Base-by-base conservation (phyloP, 2,329 filamentous ascomycete genomes). In the Colletotrichum somersetense region DNA sequence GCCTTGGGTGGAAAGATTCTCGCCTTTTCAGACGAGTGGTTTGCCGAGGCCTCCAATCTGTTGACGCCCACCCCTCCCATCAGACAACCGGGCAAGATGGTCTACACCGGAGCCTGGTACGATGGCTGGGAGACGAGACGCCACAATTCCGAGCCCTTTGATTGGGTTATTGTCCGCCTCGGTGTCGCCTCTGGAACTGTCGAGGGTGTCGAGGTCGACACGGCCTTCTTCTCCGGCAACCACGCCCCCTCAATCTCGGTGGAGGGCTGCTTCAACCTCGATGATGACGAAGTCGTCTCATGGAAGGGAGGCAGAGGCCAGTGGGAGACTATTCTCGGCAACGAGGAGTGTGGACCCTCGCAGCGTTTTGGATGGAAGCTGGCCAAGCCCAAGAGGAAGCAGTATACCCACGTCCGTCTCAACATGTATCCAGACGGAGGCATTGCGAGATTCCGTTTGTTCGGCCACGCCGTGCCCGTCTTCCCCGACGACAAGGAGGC, bases 381-480 rank as follows among this genome's bases (percentile, higher is more conserved):
- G 20, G 82, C 85, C 20, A 78, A 79, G 23, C 86, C 87, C 26
- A 90, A 89, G 0, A 81, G 83, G 44, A 92, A 92, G 81, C 88
- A 90, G 66, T 95, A 93, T 82, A 95, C 93, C 0, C 93, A 96
- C 79, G 92, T 95, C 52, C 85, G 93, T 44, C 84, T 96, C 67
- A 92, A 93, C 80, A 95, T 95, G 93, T 95, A 94, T 79, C 92
- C 93, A 0, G 93, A 96, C 78, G 93, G 93, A 61, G 93, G 93
- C 61, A 96, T 96, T 77, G 93, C 93, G 50, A 85, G 93, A 63
- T 95, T 96, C 83, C 87, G 93, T 30, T 87, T 96, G 1, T 95
- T 92, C 78, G 93, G 93, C 7, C 88, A 90, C 73, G 93, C 92
- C 1, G 88, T 94, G 1, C 92, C 93, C 5, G 91, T 96, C 2